Evolutionary conservation across 441 rosid genomes (phyloP).

Genomic region (Adansonia gregorii): DNA sequence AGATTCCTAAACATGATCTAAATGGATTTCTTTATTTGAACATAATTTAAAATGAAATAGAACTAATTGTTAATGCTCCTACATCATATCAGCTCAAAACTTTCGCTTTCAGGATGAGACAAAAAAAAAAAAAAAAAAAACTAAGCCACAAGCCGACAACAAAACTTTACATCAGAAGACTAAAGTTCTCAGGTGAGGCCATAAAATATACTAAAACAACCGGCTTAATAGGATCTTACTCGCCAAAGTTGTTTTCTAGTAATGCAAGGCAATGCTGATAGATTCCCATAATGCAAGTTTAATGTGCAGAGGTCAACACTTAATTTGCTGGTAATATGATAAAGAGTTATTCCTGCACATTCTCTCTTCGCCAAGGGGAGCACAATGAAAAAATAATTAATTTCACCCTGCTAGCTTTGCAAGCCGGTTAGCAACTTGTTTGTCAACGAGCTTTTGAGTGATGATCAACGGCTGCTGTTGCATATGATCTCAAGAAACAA

Average conservation of each 20-base stretch:
- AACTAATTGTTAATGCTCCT: too few relatives aligned
- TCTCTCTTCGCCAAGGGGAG: neutral
- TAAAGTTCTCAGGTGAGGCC: neutral
- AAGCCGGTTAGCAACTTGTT: neutral
- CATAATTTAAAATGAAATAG: too few relatives aligned
- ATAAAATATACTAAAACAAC: conserved; percentile 13
- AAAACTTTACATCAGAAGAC: conserved; percentile 6
- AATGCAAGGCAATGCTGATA: neutral
- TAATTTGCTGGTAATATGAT: neutral
- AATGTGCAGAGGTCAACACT: conserved; percentile 10
- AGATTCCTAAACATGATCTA: too few relatives aligned
- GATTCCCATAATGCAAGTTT: conserved; percentile 1
- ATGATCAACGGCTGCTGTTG: neutral
- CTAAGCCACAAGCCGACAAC: neutral
- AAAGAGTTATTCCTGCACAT: neutral
- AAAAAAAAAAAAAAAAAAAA: neutral
- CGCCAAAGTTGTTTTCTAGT: conserved; percentile 1
- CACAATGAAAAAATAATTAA: neutral
- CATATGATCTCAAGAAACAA: neutral
- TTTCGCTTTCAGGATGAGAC: neutral
- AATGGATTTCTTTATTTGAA: too few relatives aligned
- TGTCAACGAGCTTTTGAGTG: neutral
- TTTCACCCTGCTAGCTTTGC: conserved; percentile 1
- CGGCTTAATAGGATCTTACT: conserved; percentile 17
- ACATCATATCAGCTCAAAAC: neutral